A percentile compares a stretch with the other conserved stretches of the same genome.
Conservation (phyloP, 2,329 filamentous ascomycete species). For the Epicoccum sorghinum region DNA sequence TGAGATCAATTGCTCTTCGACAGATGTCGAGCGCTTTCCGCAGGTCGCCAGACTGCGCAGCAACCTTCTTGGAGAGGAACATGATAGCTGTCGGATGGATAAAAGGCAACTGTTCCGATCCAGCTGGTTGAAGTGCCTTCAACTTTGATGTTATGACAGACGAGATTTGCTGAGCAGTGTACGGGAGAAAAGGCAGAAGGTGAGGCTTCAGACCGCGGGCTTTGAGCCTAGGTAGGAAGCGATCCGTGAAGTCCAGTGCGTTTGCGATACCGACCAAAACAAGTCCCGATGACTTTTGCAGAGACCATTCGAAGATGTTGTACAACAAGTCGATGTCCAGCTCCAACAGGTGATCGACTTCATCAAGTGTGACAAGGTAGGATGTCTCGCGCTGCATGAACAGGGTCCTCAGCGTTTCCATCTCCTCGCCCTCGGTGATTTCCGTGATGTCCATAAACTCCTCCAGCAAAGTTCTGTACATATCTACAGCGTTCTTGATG, state of each 20-base stretch:
- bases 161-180: constrained; percentile 85
- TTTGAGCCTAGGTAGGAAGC: constrained; percentile 91
- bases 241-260: constrained; percentile 91
- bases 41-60: constrained; percentile 90
- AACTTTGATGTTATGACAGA: constrained; percentile 85
- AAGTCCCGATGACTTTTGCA: constrained; percentile 79
- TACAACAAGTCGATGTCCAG: constrained; percentile 89
- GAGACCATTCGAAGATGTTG: constrained; percentile 94
- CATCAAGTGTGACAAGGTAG: constrained; percentile 88
- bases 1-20: constrained; percentile 83
- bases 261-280: constrained; percentile 93
- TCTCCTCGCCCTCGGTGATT: constrained; percentile 69
- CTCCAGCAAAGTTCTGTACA: constrained; percentile 80
- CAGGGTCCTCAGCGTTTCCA: constrained; percentile 70
- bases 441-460: constrained; percentile 67
- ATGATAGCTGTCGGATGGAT: constrained; percentile 93
- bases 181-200: constrained; percentile 89
- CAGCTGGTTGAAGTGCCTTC: constrained; percentile 70
- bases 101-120: constrained; percentile 74
- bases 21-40: constrained; percentile 96
- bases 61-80: constrained; percentile 91
- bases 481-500: constrained; percentile 83
- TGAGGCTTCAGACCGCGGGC: constrained; percentile 89
- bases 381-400: constrained; percentile 68
- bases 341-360: constrained; percentile 92